These are phyloP conservation scores for Phytophthora lateralis DNA, from an alignment of 352 stramenopile species.

Conservation along the genomic window DNA sequence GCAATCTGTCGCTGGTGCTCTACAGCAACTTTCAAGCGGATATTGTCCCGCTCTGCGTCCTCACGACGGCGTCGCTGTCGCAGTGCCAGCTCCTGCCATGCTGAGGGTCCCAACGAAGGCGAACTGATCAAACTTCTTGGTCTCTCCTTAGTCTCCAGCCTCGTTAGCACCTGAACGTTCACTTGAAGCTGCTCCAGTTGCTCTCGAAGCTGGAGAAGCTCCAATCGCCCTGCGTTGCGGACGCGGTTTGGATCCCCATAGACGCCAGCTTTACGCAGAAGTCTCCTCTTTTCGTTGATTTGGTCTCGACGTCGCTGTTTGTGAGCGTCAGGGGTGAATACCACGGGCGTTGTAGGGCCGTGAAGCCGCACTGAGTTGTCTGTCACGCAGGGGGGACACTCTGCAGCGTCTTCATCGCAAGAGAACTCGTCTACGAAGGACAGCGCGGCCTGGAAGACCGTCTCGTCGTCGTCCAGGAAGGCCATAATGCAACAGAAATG, in stretches of 20 bases:
- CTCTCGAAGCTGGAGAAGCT: constrained; percentile 32
- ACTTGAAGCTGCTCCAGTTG: constrained; percentile 2
- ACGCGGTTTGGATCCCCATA: constrained; percentile 15
- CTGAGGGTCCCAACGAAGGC: no score
- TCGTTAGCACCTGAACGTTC: no score
- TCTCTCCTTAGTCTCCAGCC: no score
- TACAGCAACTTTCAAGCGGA: background rate
- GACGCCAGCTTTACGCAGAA: background rate
- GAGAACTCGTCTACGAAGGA: constrained; percentile 3
- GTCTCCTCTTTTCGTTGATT: background rate
- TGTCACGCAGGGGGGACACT: background rate
- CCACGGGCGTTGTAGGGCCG: background rate
- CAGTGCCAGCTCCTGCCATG: no score
- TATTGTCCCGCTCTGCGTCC: background rate
- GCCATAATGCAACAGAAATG: background rate
- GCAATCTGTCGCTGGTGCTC: background rate
- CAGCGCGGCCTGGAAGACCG: constrained; percentile 4
- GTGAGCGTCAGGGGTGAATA: background rate
- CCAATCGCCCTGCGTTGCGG: background rate
- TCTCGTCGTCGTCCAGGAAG: constrained; percentile 5
- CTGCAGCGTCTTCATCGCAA: background rate
- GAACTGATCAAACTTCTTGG: no score
- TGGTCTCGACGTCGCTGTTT: background rate
- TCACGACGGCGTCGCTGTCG: no score
- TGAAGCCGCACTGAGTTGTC: background rate